Evolutionary conservation across 768 basidiomycete species (phyloP), one percentile per base, ranked within the genome.

Genomic region (Calocybe indica): DNA sequence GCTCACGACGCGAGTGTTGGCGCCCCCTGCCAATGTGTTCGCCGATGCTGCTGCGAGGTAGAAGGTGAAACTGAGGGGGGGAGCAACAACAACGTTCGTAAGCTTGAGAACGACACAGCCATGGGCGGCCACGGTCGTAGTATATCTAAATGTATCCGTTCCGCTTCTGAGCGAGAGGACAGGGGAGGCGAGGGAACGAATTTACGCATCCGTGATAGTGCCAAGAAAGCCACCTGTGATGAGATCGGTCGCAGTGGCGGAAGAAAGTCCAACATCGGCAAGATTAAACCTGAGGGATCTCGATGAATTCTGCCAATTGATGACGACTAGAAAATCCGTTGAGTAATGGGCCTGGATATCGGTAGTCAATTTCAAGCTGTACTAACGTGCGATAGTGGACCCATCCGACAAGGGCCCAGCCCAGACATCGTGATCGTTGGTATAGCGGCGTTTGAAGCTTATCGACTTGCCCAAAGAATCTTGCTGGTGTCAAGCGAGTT

Each of bases 401-500:
- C 72, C 73, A 57, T 75, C 73, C 22, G 70, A 61, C 22, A 76
- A 50, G n/a, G 72, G 71, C 2, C 75, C 73, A 37, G 70, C 61
- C 73, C 73, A 76, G 9, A 75, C 69, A 52, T 76, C 75, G 46
- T 71, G 64, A 49, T 75, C 75, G 52, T 74, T 72, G 0, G 72
- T 70, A 52, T 75, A 75, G 39, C 75, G 69, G 39, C 74, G 69
- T 53, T 61, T 71, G 60, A 75, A 74, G 28, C 47, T 54, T 33
- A 75, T 71, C 11, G 73, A 72, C 57, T 62, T 69, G 28, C 73
- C 75, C 13, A 74, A 58, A 39, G 64, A 28, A 43, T 76, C 74
- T 72, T 76, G 73, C 73, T 75, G 48, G 31, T 36, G 6, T 45
- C 35, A 10, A n/a, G 7, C 10, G 14, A 39, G 45, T 14, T 30